These are phyloP conservation scores for Pseudogymnoascus sp. DNA, from an alignment of 2,329 filamentous ascomycete genomes.

Conservation along the genomic window DNA sequence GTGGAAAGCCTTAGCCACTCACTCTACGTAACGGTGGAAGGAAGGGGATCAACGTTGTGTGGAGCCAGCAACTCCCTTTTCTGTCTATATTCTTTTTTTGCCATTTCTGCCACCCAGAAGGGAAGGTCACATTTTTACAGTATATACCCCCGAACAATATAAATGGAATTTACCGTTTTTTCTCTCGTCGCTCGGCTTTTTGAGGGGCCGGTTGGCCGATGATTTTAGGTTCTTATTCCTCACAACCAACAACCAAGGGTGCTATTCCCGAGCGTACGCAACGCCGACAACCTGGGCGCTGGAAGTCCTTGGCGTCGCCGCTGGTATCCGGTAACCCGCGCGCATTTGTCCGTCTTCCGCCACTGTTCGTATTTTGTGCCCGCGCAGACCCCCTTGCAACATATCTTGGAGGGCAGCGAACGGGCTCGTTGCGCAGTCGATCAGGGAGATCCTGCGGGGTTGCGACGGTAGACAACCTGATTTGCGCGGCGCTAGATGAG, in stretches of 20 bases:
- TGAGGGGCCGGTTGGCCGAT: not conserved
- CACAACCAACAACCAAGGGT: not conserved
- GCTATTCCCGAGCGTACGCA: not conserved
- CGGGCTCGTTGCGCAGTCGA: not conserved
- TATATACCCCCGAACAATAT: slow-evolving; percentile 7
- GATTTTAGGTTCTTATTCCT: not conserved
- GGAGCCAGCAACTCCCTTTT: not conserved
- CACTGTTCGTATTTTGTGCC: not conserved
- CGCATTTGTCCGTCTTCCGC: not conserved
- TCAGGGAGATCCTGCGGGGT: not conserved
- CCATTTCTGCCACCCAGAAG: not conserved
- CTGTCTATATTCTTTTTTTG: slow-evolving; percentile 1
- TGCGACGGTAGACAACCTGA: too few species aligned
- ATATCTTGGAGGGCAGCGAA: not conserved
- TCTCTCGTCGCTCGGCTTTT: too few species aligned
- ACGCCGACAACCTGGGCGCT: not conserved
- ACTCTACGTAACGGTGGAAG: not conserved
- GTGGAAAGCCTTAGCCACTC: not conserved
- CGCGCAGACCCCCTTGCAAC: not conserved
- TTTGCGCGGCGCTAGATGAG: not conserved
- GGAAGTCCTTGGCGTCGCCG: not conserved
- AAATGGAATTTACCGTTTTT: not conserved
- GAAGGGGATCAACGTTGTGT: not conserved
- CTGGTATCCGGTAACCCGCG: not conserved
- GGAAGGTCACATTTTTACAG: slow-evolving; percentile 9